Evolutionary conservation across 805 yeast species (phyloP), one percentile per base, ranked within the genome.

Genomic region (Yamadazyma nakazawae): DNA sequence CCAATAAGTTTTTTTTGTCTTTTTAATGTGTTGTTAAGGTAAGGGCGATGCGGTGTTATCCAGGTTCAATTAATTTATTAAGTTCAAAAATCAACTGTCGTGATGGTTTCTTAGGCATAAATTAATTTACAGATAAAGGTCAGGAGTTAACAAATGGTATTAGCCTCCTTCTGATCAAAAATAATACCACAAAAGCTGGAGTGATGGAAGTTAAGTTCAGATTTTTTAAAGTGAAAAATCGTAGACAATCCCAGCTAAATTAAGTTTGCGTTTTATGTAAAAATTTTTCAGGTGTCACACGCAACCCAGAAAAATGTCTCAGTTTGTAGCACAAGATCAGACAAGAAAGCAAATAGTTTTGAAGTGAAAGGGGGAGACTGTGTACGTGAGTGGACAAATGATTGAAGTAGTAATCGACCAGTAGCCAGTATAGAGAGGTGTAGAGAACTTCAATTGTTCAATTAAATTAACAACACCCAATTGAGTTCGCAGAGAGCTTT

Each of bases 61-160:
- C 76, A 47, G 76, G 76, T 56, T 72, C 73, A 48, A 67, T 65
- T 45, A 64, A 52, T 57, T 55, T 62, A 56, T 53, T 61, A 44
- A 56, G 55, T 46, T 52, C 48, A 49, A 56, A 56, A 54, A 48
- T 54, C 57, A 51, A 55, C 61, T 62, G 71, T 70, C 74, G 76
- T 55, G 72, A 56, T 49, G 67, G 68, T 59, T 72, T 70, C 70
- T 71, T 71, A 52, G 72, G 74, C 76, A 72, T 72, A 68, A 61
- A 70, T 50, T 51, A 43, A 40, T 42, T 45, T 16, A 24, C 26
- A 17, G 24, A 17, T 25, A 16, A 35, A 25, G 12, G 30, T 28
- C 32, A 36, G 43, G 46, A 34, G 34, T 39, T 26, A 31, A 42
- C 21, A 37, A 40, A 6, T 36, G 46, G 46, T 43, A 43, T 16